Percentiles rank a stretch among this genome's conserved stretches.
Evolutionary conservation across 2,329 filamentous ascomycete genomes (phyloP).

Genomic region (Aspergillus nomiae): DNA sequence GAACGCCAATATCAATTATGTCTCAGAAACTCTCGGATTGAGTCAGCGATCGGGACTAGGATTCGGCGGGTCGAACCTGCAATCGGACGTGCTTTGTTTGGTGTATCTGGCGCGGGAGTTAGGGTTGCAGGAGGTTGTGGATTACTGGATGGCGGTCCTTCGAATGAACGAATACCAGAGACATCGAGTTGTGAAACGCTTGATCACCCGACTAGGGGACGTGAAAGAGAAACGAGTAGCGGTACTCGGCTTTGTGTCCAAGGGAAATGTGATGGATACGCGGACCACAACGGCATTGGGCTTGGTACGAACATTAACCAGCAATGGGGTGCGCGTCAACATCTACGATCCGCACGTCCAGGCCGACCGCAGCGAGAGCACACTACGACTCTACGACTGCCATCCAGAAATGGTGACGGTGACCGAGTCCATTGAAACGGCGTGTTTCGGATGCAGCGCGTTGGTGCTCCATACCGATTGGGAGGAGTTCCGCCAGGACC

Average conservation of each 20-base stretch:
- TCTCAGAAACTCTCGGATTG: conserved; percentile 15
- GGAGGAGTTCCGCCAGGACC: conserved; percentile 9
- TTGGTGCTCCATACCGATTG: conserved; percentile 11
- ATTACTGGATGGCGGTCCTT: conserved; percentile 21
- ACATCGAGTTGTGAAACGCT: conserved; percentile 5
- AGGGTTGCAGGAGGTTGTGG: conserved; percentile 18
- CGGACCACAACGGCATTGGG: conserved; percentile 1
- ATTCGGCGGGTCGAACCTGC: conserved; percentile 5
- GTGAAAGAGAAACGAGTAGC: conserved; percentile 9
- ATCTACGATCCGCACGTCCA: conserved; percentile 10
- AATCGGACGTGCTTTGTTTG: conserved; percentile 19
- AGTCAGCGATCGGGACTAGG: conserved; percentile 4
- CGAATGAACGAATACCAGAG: conserved; percentile 16
- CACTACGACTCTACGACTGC: conserved; percentile 3
- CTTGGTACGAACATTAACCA: conserved; percentile 8
- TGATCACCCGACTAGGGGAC: conserved; percentile 1
- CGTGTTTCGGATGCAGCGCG: conserved; percentile 15
- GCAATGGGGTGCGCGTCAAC: conserved; percentile 9
- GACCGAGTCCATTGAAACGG: conserved; percentile 12
- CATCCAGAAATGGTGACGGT: conserved; percentile 9
- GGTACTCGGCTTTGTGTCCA: conserved; percentile 10
- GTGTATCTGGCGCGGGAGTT: conserved; percentile 21
- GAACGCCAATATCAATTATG: conserved; percentile 16
- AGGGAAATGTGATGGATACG: neutral
- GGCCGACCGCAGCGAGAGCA: conserved; percentile 1